Percentiles rank a stretch among this genome's conserved stretches.
Conservation (phyloP, 1,284 basidiomycete species). For the Lentinus polychrous region DNA sequence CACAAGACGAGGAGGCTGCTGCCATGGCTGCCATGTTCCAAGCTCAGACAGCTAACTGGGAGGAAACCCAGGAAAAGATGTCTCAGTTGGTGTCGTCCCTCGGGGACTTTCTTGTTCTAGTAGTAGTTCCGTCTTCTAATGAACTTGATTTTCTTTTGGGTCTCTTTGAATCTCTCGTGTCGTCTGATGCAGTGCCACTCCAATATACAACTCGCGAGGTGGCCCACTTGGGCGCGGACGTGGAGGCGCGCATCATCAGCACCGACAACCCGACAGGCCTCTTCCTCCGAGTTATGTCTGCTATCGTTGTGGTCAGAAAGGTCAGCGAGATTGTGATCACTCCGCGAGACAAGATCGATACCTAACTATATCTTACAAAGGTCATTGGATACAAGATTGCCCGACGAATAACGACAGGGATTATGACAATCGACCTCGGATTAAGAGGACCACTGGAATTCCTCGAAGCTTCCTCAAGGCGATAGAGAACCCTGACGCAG, state of each 20-base stretch:
- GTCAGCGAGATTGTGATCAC: slow-evolving; percentile 36
- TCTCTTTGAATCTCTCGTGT: slow-evolving; percentile 6
- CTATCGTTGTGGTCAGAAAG: slow-evolving; percentile 97
- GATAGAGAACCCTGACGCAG: slow-evolving; percentile 80
- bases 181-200: slow-evolving; percentile 61
- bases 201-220: slow-evolving; percentile 61
- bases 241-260: slow-evolving; percentile 39
- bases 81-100: slow-evolving; percentile 78
- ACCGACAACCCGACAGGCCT: slow-evolving; percentile 55
- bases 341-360: not conserved
- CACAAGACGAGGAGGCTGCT: slow-evolving; percentile 71
- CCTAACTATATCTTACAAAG: slow-evolving; percentile 33
- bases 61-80: slow-evolving; percentile 96
- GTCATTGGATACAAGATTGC: slow-evolving; percentile 99
- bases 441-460: slow-evolving; percentile 97
- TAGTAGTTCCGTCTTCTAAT: slow-evolving; percentile 54
- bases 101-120: slow-evolving; percentile 48
- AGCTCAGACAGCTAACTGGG: slow-evolving; percentile 87
- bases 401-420: slow-evolving; percentile 96
- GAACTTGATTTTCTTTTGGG: slow-evolving; percentile 39
- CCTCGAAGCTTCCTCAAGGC: slow-evolving; percentile 96
- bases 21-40: slow-evolving; percentile 97
- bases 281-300: slow-evolving; percentile 97
- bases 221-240: slow-evolving; percentile 36
- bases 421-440: slow-evolving; percentile 89